A percentile compares a stretch with the other conserved stretches of the same genome.
These are phyloP conservation scores for Telopea speciosissima DNA, from an alignment of 177 flowering plant genomes.

Conservation along the genomic window DNA sequence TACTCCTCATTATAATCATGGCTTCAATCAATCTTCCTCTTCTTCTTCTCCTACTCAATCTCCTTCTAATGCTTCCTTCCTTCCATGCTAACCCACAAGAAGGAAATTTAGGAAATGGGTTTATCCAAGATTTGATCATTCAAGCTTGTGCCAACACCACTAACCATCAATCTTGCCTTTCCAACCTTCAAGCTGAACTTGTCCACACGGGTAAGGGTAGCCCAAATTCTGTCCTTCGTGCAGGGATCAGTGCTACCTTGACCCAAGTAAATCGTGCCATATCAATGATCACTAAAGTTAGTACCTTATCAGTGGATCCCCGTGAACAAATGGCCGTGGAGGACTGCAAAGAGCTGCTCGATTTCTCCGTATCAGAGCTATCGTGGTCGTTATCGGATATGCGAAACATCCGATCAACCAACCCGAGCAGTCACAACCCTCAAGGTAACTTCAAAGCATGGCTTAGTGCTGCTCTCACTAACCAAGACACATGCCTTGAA, in stretches of 20 bases:
- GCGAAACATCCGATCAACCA: slow-evolving; percentile 36
- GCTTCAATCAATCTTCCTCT: too few relatives aligned
- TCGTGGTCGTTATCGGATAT: slow-evolving; percentile 64
- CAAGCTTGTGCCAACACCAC: slow-evolving; percentile 40
- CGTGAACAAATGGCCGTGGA: slow-evolving; percentile 73
- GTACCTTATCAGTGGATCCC: slow-evolving; percentile 40
- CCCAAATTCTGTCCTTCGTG: slow-evolving; percentile 40
- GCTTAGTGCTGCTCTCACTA: slow-evolving; percentile 35
- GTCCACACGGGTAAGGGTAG: slow-evolving; percentile 10
- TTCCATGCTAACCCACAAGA: too few relatives aligned
- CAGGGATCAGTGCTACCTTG: slow-evolving; percentile 50
- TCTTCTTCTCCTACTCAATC: too few relatives aligned
- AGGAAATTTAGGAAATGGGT: too few relatives aligned
- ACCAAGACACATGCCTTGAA: not conserved
- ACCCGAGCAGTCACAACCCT: slow-evolving; percentile 15
- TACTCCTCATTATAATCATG: too few relatives aligned
- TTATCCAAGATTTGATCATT: slow-evolving; percentile 27
- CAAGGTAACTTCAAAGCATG: slow-evolving; percentile 69
- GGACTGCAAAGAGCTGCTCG: slow-evolving; percentile 90
- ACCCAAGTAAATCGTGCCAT: slow-evolving; percentile 45
- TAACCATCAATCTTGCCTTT: slow-evolving; percentile 38
- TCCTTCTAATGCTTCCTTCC: too few relatives aligned
- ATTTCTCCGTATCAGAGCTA: slow-evolving; percentile 71
- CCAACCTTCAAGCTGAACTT: slow-evolving; percentile 33
- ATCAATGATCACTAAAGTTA: slow-evolving; percentile 41